These are phyloP conservation scores for Cryptococcus sp. DNA, from an alignment of 1,284 basidiomycete genomes.

Conservation along the genomic window DNA sequence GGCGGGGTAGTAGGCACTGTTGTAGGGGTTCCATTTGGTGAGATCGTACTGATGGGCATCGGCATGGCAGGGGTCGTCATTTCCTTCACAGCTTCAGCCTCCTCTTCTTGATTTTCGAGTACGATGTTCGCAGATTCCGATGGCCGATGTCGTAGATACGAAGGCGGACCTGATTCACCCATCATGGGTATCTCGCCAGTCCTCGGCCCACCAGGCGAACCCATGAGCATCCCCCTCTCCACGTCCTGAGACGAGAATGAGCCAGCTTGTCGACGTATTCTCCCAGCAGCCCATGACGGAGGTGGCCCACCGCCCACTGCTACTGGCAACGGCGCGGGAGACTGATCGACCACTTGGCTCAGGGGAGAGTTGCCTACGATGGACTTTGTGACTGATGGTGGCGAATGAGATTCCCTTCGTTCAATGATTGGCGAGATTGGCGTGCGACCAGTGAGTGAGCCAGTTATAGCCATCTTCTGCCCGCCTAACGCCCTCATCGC, in stretches of 20 bases:
- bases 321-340: slow-evolving; percentile 36
- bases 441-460: slow-evolving; percentile 38
- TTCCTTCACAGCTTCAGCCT: slow-evolving; percentile 21
- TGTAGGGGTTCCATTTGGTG: slow-evolving; percentile 15
- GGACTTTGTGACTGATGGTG: slow-evolving; percentile 30
- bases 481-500: slow-evolving; percentile 24
- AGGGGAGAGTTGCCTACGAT: slow-evolving; percentile 22
- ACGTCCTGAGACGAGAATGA: slow-evolving; percentile 91
- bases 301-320: slow-evolving; percentile 4
- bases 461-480: slow-evolving; percentile 31
- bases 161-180: slow-evolving; percentile 1
- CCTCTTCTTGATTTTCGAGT: slow-evolving; percentile 22
- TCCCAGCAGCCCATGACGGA: slow-evolving; percentile 3
- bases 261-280: slow-evolving; percentile 75
- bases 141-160: slow-evolving; percentile 28
- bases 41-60: slow-evolving; percentile 6
- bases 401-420: slow-evolving; percentile 46
- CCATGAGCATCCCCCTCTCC: slow-evolving; percentile 78
- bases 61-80: slow-evolving; percentile 1
- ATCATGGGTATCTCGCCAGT: slow-evolving; percentile 7
- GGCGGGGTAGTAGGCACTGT: slow-evolving; percentile 24
- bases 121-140: slow-evolving; percentile 30
- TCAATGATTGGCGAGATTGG: slow-evolving; percentile 55
- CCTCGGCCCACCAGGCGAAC: slow-evolving; percentile 48
- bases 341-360: slow-evolving; percentile 25